Evolutionary conservation across 2,329 filamentous ascomycete genomes (phyloP), one percentile per base, ranked within the genome.

Genomic region (Diplodia mutila): DNA sequence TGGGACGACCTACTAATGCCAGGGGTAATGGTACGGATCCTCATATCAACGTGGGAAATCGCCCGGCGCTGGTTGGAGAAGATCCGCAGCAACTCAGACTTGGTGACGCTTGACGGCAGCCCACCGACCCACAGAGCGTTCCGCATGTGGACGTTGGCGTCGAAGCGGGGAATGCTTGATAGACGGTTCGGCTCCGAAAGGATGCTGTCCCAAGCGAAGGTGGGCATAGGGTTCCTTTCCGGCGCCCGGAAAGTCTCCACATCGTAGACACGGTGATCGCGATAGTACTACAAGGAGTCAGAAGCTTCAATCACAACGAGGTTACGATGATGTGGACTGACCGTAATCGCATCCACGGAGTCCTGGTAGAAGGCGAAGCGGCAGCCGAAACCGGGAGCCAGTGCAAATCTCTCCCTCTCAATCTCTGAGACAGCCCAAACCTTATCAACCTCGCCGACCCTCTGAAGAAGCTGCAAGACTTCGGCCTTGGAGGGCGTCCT

Each of bases 281-380:
- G 42, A 16, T 61, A 29, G n/a, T 23, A 11, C 65, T 67, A 18
- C n/a, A n/a, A 23, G 4, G 8, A n/a, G 25, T 67, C n/a, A n/a
- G n/a, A n/a, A n/a, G n/a, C n/a, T n/a, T n/a, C n/a, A n/a, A n/a
- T n/a, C n/a, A n/a, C n/a, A n/a, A n/a, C n/a, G n/a, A n/a, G n/a
- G n/a, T n/a, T n/a, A n/a, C n/a, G n/a, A 16, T 11, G 25, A 11
- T 8, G 14, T 46, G 42, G 42, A 52, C 54, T 54, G 42, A 61
- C 65, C 18, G 18, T n/a, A 18, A 67, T 46, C 11, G 65, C 65
- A 5, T 67, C 48, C 3, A 61, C 32, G 1, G 65, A 46, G 25
- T 67, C 65, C 32, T 67, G 57, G 29, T 67, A 67, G 37, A 48
- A 67, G 4, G 16, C 16, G 37, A 67, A 67, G 12, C 51, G 49